These are phyloP conservation scores for Funneliformis mosseae DNA, from an alignment of 192 early-diverging fungal species.

Conservation along the genomic window DNA sequence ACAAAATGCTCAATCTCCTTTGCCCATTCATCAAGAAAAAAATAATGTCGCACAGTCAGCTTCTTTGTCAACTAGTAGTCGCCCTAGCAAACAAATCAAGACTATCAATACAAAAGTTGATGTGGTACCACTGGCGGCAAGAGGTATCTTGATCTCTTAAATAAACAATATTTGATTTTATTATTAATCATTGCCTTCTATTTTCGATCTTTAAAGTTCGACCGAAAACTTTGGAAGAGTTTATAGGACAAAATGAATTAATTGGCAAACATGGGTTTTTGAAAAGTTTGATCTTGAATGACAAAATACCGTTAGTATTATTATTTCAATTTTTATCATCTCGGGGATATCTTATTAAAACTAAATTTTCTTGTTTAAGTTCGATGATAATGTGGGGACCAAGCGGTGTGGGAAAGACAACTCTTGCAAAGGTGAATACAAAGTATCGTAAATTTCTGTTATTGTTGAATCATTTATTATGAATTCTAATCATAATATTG, in stretches of 20 bases:
- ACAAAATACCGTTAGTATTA: conserved; percentile 56
- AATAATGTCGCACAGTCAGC: not conserved
- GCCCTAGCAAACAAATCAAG: not conserved
- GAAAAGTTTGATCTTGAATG: conserved; percentile 62
- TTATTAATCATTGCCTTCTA: not conserved
- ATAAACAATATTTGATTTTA: not conserved
- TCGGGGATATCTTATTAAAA: not conserved
- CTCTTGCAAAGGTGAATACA: conserved; percentile 37
- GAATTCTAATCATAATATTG: not conserved
- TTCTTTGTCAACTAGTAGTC: not conserved
- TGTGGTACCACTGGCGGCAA: not conserved
- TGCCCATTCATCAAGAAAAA: not conserved
- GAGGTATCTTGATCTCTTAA: not conserved
- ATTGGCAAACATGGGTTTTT: conserved; percentile 68
- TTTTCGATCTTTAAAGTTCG: conserved; percentile 41
- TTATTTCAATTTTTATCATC: not conserved
- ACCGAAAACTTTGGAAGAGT: conserved; percentile 61
- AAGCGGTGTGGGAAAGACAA: conserved; percentile 46
- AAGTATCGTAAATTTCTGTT: not conserved
- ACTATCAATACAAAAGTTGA: not conserved
- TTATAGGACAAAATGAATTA: conserved; percentile 73
- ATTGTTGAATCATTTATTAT: not conserved
- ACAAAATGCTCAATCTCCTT: not conserved
- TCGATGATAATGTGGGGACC: conserved; percentile 80
- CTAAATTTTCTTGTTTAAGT: conserved; percentile 13